phyloP scores from a whole-genome alignment of 495 filamentous ascomycete genomes.

The Ramalina intermedia region DNA sequence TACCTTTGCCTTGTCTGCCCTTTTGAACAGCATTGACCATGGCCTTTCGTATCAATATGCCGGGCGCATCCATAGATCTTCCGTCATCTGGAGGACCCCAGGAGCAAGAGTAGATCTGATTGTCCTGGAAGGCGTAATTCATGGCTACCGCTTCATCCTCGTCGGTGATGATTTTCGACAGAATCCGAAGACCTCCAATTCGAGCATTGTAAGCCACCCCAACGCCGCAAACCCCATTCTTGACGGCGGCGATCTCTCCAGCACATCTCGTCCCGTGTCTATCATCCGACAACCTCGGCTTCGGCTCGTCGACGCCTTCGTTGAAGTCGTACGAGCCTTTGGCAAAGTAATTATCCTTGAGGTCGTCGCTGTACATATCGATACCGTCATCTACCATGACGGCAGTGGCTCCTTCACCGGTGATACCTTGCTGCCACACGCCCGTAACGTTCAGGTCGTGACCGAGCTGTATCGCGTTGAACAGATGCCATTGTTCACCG shows the following conservation, averaged over 20 bases:
- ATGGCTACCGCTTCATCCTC: conserved; percentile 83
- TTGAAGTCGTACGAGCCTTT: conserved; percentile 94
- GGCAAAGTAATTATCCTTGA: conserved; percentile 84
- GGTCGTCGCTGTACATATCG: conserved; percentile 91
- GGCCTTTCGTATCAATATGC: conserved; percentile 72
- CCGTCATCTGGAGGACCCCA: conserved; percentile 96
- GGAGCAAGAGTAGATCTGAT: conserved; percentile 96
- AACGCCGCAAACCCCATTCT: conserved; percentile 87
- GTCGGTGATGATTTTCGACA: conserved; percentile 81
- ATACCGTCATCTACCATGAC: conserved; percentile 93
- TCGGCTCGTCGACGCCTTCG: conserved; percentile 62
- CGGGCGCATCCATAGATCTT: conserved; percentile 81
- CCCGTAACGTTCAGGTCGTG: conserved; percentile 93
- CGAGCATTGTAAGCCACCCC: conserved; percentile 88
- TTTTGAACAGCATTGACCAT: conserved; percentile 88
- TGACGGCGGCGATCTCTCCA: conserved; percentile 81
- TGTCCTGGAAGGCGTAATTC: conserved; percentile 81
- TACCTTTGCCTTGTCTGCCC: conserved; percentile 69
- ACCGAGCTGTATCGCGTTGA: conserved; percentile 64
- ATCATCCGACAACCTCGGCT: conserved; percentile 66
- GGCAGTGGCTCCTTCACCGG: conserved; percentile 74
- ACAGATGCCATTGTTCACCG: conserved; percentile 86
- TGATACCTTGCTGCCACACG: conserved; percentile 83
- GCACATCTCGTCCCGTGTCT: conserved; percentile 86
- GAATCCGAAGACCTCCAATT: conserved; percentile 78